These are phyloP conservation scores for Sanguinoderma infundibulare DNA, from an alignment of 1,284 basidiomycete genomes.

Conservation along the genomic window DNA sequence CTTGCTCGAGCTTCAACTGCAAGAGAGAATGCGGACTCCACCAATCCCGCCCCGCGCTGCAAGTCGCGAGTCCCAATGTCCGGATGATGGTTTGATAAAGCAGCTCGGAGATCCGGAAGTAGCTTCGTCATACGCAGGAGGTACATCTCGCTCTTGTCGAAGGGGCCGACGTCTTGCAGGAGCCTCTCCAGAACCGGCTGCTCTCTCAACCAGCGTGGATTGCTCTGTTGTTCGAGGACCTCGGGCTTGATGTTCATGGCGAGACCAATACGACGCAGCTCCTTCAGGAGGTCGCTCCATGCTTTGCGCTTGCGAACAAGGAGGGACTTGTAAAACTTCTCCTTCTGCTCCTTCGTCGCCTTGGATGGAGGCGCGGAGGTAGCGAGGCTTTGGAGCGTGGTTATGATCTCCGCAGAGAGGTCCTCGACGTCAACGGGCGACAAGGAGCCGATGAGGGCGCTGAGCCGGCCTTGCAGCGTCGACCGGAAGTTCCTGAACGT, in stretches of 20 bases:
- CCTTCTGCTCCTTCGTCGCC: conserved; percentile 61
- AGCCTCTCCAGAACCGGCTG: conserved; percentile 46
- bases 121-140: conserved; percentile 72
- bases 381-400: conserved; percentile 67
- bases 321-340: conserved; percentile 78
- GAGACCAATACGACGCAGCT: conserved; percentile 84
- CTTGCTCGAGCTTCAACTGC: conserved; percentile 52
- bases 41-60: conserved; percentile 76
- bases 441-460: conserved; percentile 44
- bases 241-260: conserved; percentile 77
- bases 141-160: conserved; percentile 65
- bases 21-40: conserved; percentile 79
- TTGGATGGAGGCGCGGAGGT: conserved; percentile 51
- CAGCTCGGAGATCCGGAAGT: conserved; percentile 71
- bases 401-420: conserved; percentile 79
- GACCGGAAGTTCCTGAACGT: conserved; percentile 54
- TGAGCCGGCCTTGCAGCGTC: conserved; percentile 48
- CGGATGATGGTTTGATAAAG: conserved; percentile 73
- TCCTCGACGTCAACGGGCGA: conserved; percentile 55
- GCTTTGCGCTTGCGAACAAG: conserved; percentile 90
- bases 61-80: conserved; percentile 89
- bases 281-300: conserved; percentile 90
- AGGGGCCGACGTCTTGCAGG: conserved; percentile 15
- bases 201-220: conserved; percentile 70
- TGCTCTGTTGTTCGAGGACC: conserved; percentile 65